phyloP scores from a whole-genome alignment of 2,329 filamentous ascomycete genomes.

The Pseudofabraea citricarpa region DNA sequence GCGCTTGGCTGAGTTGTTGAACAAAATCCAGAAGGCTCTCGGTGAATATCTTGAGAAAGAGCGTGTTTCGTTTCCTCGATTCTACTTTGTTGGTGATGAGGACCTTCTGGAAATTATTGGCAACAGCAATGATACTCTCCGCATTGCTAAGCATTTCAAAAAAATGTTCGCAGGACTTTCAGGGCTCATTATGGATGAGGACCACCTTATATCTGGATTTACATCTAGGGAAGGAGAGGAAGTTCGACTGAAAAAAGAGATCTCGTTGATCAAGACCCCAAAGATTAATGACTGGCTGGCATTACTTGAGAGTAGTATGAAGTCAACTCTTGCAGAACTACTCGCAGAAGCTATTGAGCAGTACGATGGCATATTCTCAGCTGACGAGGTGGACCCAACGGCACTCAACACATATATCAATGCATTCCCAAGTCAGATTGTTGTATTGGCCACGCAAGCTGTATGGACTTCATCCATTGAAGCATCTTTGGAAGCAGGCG shows the following conservation, averaged over 20 bases:
- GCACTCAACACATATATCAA: constrained; percentile 77
- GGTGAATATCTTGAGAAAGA: constrained; percentile 98
- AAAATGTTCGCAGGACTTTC: constrained; percentile 99
- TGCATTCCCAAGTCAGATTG: constrained; percentile 86
- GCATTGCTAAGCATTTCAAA: constrained; percentile 97
- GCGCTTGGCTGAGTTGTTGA: constrained; percentile 89
- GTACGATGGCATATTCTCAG: constrained; percentile 74
- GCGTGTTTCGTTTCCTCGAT: constrained; percentile 92
- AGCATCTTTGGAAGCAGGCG: constrained; percentile 66
- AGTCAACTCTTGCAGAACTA: constrained; percentile 84
- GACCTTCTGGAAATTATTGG: constrained; percentile 98
- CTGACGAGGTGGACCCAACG: constrained; percentile 62
- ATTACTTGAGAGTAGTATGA: constrained; percentile 89
- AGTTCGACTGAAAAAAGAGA: constrained; percentile 81
- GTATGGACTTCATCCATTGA: constrained; percentile 91
- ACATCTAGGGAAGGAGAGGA: constrained; percentile 93
- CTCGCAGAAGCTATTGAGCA: constrained; percentile 80
- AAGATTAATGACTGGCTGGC: constrained; percentile 99
- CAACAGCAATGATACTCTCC: constrained; percentile 95
- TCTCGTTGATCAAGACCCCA: constrained; percentile 88
- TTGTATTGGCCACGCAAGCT: constrained; percentile 88
- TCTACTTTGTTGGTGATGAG: constrained; percentile 99
- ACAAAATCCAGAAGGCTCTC: constrained; percentile 98
- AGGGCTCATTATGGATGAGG: constrained; percentile 86
- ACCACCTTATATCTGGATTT: constrained; percentile 83